Conservation (phyloP, 1,139 yeast genomes). For the Candida sp. region DNA sequence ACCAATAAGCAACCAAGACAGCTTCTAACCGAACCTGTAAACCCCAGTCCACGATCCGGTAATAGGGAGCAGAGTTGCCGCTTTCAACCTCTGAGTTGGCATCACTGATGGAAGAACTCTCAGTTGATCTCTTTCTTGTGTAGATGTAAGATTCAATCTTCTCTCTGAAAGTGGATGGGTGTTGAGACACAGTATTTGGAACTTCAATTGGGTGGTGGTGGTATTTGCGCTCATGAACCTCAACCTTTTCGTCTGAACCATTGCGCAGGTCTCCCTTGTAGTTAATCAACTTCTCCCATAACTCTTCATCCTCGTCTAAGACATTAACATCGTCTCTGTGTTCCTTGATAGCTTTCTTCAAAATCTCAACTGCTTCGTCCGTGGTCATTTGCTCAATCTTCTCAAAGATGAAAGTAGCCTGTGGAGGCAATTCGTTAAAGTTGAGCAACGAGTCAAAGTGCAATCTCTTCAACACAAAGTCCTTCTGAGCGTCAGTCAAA, state of each 20-base stretch:
- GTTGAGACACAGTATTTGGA: too few relatives aligned
- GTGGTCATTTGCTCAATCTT: constrained; percentile 25
- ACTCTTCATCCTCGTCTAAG: constrained; percentile 7
- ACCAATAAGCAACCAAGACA: constrained; percentile 43
- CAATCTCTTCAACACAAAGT: constrained; percentile 28
- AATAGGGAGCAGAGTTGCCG: too few relatives aligned
- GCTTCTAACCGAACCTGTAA: constrained; percentile 45
- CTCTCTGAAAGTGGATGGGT: background rate
- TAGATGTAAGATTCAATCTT: background rate
- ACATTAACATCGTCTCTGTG: constrained; percentile 22
- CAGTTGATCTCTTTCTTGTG: background rate
- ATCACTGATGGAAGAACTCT: background rate
- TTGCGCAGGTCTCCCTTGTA: background rate
- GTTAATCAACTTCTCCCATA: background rate
- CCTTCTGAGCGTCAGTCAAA: constrained; percentile 30
- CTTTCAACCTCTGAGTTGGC: background rate
- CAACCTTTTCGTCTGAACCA: background rate
- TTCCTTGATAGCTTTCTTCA: constrained; percentile 20
- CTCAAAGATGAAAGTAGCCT: constrained; percentile 32
- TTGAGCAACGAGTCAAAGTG: constrained; percentile 27
- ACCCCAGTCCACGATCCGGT: constrained; percentile 33
- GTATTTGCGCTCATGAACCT: background rate
- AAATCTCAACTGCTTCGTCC: constrained; percentile 25
- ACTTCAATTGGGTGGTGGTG: background rate
- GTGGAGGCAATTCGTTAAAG: constrained; percentile 29